Evolutionary conservation across 257 asterid genomes (phyloP), one percentile per base, ranked within the genome.

Genomic region (Gentiana macrophylla): DNA sequence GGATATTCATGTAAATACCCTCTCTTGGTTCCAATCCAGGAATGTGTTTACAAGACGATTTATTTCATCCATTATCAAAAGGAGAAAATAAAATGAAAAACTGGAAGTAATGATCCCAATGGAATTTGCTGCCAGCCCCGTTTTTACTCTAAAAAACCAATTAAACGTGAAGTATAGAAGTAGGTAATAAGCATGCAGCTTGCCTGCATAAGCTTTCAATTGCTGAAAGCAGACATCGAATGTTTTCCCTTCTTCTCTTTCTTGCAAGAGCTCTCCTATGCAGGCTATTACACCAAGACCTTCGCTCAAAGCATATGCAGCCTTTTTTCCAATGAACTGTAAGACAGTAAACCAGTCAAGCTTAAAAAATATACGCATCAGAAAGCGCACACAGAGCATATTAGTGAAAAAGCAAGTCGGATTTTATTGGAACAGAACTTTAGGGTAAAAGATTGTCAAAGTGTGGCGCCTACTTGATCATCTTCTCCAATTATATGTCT

Each of bases 291-390:
- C 94, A 64, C 94, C 95, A 38, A 92, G 75, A 68, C 80, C 89
- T 73, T 88, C 82, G 79, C 74, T 74, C 87, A 88, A 76, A 62
- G 97, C 97, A 77, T 88, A 85, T 52, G 97, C 97, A 71, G 94
- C 95, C 71, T 92, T 92, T 80, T 85, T 92, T 35, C 97, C 97
- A 1, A 92, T 92, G 77, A 92, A 92, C 99, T 88, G 73, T 68
- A 75, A 0, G 55, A 36, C 51, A 62, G 58, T 60, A 38, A 12
- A 38, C 63, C 66, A 44, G 61, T 71, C 70, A 74, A 68, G 53
- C 37, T 66, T 67, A 46, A 37, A 37, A 45, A 8, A 24, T 24
- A 24, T 68, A 47, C 49, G 50, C 11, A 56, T 66, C 7, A 58
- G 32, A 36, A 37, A 60, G 49, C 35, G 63, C 7, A 7, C 1